Percentiles rank a stretch among this genome's conserved stretches.
phyloP scores from a whole-genome alignment of 208 protist genomes.

The Leishmania amazonensis region DNA sequence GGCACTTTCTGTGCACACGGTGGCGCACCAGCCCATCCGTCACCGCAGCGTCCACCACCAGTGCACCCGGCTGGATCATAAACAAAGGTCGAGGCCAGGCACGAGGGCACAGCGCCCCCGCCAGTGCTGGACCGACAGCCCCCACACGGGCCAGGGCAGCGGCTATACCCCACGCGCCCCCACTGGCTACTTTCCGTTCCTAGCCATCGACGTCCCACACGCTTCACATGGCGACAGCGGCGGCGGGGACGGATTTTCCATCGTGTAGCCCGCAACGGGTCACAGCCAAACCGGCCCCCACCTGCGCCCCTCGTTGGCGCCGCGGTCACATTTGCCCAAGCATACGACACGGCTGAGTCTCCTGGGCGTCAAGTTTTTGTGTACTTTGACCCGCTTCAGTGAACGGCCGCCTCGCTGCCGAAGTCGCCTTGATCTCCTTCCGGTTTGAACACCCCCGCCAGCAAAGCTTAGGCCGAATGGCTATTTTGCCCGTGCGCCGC shows the following conservation, averaged over 20 bases:
- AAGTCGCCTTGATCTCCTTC: too few relatives aligned
- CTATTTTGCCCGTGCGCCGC: too few relatives aligned
- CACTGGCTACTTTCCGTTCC: slow-evolving; percentile 1
- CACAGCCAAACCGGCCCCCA: not conserved
- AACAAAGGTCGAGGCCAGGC: not conserved
- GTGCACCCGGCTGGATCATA: not conserved
- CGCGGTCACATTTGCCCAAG: not conserved
- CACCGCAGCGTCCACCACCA: not conserved
- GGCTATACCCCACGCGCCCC: not conserved
- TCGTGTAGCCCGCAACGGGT: not conserved
- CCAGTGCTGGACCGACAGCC: slow-evolving; percentile 11
- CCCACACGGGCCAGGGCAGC: not conserved
- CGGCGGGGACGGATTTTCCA: not conserved
- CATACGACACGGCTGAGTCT: not conserved
- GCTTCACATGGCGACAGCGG: not conserved
- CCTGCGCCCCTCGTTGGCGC: not conserved
- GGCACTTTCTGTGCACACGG: slow-evolving; percentile 1
- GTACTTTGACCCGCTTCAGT: not conserved
- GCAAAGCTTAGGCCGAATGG: too few relatives aligned
- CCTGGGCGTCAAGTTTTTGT: not conserved
- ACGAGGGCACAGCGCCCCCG: slow-evolving; percentile 1
- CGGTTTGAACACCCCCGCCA: too few relatives aligned
- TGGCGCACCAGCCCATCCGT: slow-evolving; percentile 8
- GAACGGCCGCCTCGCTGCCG: too few relatives aligned
- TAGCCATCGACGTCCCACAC: not conserved